Conservation (phyloP, 1,284 basidiomycete genomes). For the Boletus subluridellus region DNA sequence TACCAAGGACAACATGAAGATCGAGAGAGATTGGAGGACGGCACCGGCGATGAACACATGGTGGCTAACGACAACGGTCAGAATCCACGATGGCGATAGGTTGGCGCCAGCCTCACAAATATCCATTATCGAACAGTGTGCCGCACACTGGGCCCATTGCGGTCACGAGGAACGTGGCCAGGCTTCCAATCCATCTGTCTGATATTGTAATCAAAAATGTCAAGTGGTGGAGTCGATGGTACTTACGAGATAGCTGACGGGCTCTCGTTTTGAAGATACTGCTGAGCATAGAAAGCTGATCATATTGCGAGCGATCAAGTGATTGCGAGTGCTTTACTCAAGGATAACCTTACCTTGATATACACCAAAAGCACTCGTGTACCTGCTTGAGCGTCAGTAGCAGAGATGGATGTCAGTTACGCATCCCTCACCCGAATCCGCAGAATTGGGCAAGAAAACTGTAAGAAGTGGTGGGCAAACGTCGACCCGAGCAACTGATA, state of each 20-base stretch:
- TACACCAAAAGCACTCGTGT: constrained; percentile 29
- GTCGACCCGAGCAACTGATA: not conserved
- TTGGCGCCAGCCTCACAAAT: constrained; percentile 27
- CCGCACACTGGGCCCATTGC: constrained; percentile 16
- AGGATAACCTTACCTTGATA: constrained; percentile 33
- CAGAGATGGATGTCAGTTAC: not conserved
- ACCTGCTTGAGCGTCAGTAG: constrained; percentile 14
- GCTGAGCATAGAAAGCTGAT: constrained; percentile 28
- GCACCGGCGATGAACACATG: no score
- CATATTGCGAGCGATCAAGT: not conserved
- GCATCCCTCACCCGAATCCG: not conserved
- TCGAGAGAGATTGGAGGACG: no score
- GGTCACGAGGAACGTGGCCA: no score
- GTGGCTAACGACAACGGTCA: not conserved
- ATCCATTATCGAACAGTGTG: constrained; percentile 30
- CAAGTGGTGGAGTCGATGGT: not conserved
- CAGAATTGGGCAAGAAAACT: constrained; percentile 34
- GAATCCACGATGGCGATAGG: not conserved
- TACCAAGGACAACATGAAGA: no score
- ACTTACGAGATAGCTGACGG: constrained; percentile 33
- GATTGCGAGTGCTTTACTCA: no score
- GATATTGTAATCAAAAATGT: not conserved
- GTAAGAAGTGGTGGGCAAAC: not conserved
- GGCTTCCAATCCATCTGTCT: constrained; percentile 32
- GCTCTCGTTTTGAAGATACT: constrained; percentile 33